phyloP scores from a whole-genome alignment of 768 basidiomycete species.

The Mycena haematopus region DNA sequence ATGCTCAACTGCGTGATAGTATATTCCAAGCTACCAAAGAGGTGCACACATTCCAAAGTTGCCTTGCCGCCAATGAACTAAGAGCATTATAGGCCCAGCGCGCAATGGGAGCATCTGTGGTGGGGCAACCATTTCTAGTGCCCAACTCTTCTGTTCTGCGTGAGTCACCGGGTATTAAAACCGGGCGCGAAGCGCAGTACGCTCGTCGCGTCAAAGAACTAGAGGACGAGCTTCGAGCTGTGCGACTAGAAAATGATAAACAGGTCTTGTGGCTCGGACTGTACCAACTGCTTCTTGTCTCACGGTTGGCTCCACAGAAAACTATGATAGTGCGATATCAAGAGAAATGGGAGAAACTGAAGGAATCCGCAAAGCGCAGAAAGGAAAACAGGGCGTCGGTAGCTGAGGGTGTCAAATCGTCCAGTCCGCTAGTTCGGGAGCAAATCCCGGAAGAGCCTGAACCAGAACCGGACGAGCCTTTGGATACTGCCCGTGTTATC shows the following conservation, averaged over 20 bases:
- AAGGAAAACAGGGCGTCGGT: conserved; percentile 75
- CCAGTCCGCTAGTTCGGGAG: conserved; percentile 58
- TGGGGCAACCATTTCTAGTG: conserved; percentile 52
- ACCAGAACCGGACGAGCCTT: conserved; percentile 49
- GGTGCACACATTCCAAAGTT: conserved; percentile 36
- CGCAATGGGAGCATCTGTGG: conserved; percentile 73
- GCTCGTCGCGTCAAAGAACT: conserved; percentile 75
- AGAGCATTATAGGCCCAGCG: conserved; percentile 68
- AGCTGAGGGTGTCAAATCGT: conserved; percentile 32
- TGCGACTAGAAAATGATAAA: conserved; percentile 80
- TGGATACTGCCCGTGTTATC: conserved; percentile 9
- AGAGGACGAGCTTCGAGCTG: conserved; percentile 74
- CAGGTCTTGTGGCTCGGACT: conserved; percentile 53
- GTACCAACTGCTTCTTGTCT: conserved; percentile 3
- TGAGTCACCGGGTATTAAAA: conserved; percentile 30
- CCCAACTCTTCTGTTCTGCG: conserved; percentile 27
- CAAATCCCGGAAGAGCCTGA: conserved; percentile 77
- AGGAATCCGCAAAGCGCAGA: conserved; percentile 87
- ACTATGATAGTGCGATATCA: conserved; percentile 82
- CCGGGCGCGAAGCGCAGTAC: conserved; percentile 46
- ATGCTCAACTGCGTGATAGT: conserved; percentile 79
- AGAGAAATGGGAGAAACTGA: conserved; percentile 89
- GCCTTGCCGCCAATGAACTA: not conserved
- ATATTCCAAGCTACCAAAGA: conserved; percentile 77
- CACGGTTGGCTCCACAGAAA: conserved; percentile 57